Evolutionary conservation across 2,329 filamentous ascomycete genomes (phyloP).

Genomic region (Botrytis medusae): DNA sequence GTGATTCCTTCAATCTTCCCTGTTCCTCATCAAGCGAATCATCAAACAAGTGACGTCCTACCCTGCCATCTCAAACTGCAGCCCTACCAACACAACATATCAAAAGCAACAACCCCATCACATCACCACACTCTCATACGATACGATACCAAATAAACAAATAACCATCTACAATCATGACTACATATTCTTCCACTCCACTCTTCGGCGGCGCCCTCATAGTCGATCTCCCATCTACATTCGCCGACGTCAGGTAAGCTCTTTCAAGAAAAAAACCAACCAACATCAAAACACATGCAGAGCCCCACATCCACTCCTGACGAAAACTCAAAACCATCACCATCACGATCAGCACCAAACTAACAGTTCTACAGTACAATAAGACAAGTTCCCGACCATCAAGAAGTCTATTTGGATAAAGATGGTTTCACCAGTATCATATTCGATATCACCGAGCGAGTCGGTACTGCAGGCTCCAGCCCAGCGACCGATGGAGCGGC

Average conservation of each 20-base stretch:
- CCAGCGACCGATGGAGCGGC: conserved; percentile 69
- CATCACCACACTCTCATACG: background rate
- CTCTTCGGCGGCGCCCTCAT: conserved; percentile 74
- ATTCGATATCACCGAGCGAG: conserved; percentile 84
- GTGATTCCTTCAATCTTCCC: background rate
- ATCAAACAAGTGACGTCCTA: conserved; percentile 14
- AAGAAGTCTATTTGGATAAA: conserved; percentile 87
- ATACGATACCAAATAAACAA: background rate
- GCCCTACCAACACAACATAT: conserved; percentile 17
- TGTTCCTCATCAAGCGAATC: conserved; percentile 11
- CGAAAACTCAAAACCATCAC: conserved; percentile 18
- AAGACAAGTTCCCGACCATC: conserved; percentile 78
- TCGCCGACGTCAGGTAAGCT: conserved; percentile 70
- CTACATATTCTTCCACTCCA: conserved; percentile 43
- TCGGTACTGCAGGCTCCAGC: conserved; percentile 54
- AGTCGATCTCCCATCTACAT: conserved; percentile 65
- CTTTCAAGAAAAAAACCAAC: background rate
- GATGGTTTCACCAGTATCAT: conserved; percentile 84
- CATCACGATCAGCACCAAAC: conserved; percentile 25
- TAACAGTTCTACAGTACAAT: conserved; percentile 54
- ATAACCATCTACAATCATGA: background rate
- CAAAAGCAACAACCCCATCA: conserved; percentile 3
- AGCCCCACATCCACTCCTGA: conserved; percentile 9
- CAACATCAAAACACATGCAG: conserved; percentile 7
- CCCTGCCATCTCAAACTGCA: conserved; percentile 6